These are phyloP conservation scores for Tricholoma sp. DNA, from an alignment of 768 basidiomycete genomes.

Conservation along the genomic window DNA sequence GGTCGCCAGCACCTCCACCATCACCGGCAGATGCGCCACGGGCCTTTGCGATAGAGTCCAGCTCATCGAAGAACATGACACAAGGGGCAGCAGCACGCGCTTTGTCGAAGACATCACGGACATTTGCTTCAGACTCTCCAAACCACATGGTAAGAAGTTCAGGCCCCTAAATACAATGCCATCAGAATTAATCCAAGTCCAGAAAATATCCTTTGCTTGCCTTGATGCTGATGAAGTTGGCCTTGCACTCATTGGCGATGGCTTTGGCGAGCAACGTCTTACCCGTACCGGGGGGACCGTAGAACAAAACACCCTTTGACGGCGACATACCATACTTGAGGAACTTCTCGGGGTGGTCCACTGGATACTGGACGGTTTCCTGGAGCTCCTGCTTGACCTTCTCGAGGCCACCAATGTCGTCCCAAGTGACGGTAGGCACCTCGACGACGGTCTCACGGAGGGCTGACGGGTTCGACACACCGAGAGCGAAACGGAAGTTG, in stretches of 20 bases:
- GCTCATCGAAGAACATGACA: slow-evolving; percentile 99
- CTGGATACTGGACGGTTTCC: slow-evolving; percentile 99
- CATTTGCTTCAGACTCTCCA: slow-evolving; percentile 99
- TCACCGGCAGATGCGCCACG: slow-evolving; percentile 85
- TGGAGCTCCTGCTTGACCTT: slow-evolving; percentile 99
- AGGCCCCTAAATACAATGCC: slow-evolving; percentile 57
- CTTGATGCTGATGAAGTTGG: slow-evolving; percentile 99
- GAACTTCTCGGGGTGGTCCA: slow-evolving; percentile 99
- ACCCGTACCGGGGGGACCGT: slow-evolving; percentile 99
- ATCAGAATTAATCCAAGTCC: neutral
- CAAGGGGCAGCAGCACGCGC: slow-evolving; percentile 98
- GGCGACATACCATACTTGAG: slow-evolving; percentile 99
- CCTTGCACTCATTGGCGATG: slow-evolving; percentile 98
- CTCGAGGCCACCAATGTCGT: slow-evolving; percentile 98
- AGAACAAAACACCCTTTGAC: slow-evolving; percentile 99
- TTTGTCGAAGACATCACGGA: slow-evolving; percentile 99
- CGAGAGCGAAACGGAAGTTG: slow-evolving; percentile 99
- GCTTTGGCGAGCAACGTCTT: slow-evolving; percentile 98
- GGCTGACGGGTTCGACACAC: slow-evolving; percentile 95
- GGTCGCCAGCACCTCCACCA: slow-evolving; percentile 94
- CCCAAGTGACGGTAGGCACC: slow-evolving; percentile 97
- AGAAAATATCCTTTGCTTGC: slow-evolving; percentile 25
- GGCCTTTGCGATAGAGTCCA: slow-evolving; percentile 98
- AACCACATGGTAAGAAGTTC: slow-evolving; percentile 99
- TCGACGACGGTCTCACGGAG: slow-evolving; percentile 99